Evolutionary conservation across 768 basidiomycete species (phyloP), one percentile per base, ranked within the genome.

Genomic region (Leccinum uliginosum): DNA sequence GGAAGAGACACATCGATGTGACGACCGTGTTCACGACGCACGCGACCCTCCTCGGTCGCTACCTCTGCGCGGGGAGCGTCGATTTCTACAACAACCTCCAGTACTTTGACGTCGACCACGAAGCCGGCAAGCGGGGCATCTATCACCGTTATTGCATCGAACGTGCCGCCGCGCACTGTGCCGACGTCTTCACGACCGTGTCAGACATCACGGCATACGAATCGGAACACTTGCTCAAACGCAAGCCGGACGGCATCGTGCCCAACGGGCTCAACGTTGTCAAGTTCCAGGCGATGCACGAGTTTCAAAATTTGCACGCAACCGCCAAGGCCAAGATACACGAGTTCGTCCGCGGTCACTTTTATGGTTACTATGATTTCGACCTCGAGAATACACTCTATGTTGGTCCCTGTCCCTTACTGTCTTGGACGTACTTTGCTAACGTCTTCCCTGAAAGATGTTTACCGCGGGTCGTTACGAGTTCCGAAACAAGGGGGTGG

Each of bases 11-110:
- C 70, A 88, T 99, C 69, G 97, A 99, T 74, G 88, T 99, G 62
- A 98, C 96, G 45, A 98, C 97, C 70, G 89, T 98, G 65, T 98
- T 98, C 75, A 98, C 96, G 19, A 98, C 96, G 30, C 96, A 98
- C 71, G 97, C 97, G 10, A 99, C 97, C 9, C 86, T 99, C 35
- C 90, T 99, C 56, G 97, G 97, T 17, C 92, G 97, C 51, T 99
- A 99, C 73, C 88, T 99, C 62, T 99, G 97, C 65, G 97, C 97
- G 1, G 97, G 97, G 58, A 90, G 86, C 47, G 97, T 98, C 67
- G 97, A 99, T 65, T 99, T 99, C 67, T 99, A 99, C 82, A 99
- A 98, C 79, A 98, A 99, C 72, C 80, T 99, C 19, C 93, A 96
- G 72, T 98, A 98, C 79, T 99, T 99, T 71, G 97, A 99, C 63